Conservation (phyloP, 1,284 basidiomycete genomes). For the Fomitopsis pinicola region DNA sequence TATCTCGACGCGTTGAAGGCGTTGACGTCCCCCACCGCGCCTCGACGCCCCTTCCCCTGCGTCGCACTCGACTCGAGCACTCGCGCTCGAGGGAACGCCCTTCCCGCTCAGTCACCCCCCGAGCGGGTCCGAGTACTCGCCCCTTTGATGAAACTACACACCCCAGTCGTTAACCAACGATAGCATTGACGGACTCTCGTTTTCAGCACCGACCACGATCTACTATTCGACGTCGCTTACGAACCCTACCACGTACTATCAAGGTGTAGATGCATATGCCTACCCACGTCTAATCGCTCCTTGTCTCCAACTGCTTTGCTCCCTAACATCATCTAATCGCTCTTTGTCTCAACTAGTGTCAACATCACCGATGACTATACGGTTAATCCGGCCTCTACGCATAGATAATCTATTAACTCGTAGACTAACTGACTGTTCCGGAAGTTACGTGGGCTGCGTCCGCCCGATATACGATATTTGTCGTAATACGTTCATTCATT, state of each 20-base stretch:
- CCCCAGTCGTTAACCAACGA: constrained; percentile 13
- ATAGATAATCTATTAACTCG: neutral
- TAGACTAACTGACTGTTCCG: neutral
- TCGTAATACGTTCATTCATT: neutral
- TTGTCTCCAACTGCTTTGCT: neutral
- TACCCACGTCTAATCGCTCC: constrained; percentile 1
- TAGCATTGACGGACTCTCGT: neutral
- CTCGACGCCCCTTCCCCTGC: neutral
- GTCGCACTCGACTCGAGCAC: neutral
- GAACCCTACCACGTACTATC: constrained; percentile 16
- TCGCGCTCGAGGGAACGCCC: neutral
- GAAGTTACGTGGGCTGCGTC: neutral
- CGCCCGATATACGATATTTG: neutral
- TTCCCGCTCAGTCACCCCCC: neutral
- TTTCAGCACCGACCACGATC: constrained; percentile 16
- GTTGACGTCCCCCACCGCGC: neutral
- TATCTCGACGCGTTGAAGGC: neutral
- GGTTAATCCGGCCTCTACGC: constrained; percentile 1
- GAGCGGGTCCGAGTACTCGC: constrained; percentile 7
- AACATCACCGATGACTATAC: neutral
- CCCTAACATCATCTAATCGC: constrained; percentile 4
- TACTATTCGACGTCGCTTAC: constrained; percentile 19
- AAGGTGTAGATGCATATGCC: neutral
- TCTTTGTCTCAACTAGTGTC: neutral
- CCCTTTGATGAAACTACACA: constrained; percentile 14